Evolutionary conservation across 2,329 filamentous ascomycete genomes (phyloP).

Genomic region (Paecilomyces sp.): DNA sequence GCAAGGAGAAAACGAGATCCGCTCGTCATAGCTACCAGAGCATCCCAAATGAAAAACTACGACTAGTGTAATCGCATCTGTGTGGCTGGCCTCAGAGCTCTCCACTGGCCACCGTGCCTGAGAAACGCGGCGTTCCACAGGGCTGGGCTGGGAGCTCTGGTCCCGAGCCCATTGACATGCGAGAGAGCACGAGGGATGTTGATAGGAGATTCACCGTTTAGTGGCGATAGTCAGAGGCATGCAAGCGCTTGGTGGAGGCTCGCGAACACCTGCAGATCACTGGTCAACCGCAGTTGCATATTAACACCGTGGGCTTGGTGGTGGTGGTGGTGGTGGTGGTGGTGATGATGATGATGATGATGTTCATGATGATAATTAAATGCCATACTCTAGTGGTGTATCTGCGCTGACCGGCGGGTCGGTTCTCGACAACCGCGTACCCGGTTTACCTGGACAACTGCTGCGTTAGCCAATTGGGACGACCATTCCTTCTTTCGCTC

Average conservation of each 20-base stretch:
- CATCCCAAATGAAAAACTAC: background rate
- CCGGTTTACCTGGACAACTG: too few species aligned
- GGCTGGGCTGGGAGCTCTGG: background rate
- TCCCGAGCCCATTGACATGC: background rate
- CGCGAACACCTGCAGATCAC: background rate
- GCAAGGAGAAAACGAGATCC: background rate
- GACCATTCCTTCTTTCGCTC: too few species aligned
- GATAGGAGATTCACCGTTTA: background rate
- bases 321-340: too few species aligned
- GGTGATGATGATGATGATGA: background rate
- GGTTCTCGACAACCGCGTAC: too few species aligned
- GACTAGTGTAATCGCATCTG: background rate
- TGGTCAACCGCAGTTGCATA: background rate
- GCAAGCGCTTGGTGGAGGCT: background rate
- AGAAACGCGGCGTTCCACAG: background rate
- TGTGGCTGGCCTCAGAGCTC: background rate
- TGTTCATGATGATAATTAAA: background rate
- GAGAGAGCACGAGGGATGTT: background rate
- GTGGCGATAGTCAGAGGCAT: background rate
- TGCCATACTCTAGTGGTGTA: too few species aligned
- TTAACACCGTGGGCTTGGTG: background rate
- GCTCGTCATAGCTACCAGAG: background rate
- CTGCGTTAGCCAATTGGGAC: too few species aligned
- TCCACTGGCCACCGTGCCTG: slow-evolving; percentile 1
- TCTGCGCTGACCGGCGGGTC: too few species aligned